These are phyloP conservation scores for Tricholomella constricta DNA, from an alignment of 768 basidiomycete genomes.

Conservation along the genomic window DNA sequence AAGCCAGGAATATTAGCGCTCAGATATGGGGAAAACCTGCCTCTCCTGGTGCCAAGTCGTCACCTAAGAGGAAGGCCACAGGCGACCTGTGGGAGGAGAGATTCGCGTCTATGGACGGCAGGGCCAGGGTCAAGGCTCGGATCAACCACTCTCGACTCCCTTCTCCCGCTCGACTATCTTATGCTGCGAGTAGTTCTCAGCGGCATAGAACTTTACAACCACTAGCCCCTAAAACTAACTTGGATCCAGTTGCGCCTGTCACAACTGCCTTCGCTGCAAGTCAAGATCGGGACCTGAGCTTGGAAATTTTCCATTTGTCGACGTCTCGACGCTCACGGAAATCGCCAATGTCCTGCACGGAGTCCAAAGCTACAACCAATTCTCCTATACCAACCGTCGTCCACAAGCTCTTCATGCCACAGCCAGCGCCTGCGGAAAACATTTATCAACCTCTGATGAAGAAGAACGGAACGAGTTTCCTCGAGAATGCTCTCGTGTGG, in stretches of 20 bases:
- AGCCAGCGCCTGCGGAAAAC: background rate
- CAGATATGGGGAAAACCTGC: constrained; percentile 37
- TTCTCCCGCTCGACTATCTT: background rate
- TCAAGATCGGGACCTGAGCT: background rate
- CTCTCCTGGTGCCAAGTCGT: constrained; percentile 39
- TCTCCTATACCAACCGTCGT: background rate
- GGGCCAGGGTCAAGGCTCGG: constrained; percentile 7
- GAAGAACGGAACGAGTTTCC: background rate
- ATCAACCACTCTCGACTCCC: background rate
- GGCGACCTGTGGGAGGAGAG: constrained; percentile 45
- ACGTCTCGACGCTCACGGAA: constrained; percentile 5
- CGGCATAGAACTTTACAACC: background rate
- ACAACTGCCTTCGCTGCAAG: background rate
- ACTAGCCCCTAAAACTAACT: constrained; percentile 3
- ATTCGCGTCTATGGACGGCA: constrained; percentile 29
- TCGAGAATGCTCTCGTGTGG: constrained; percentile 30
- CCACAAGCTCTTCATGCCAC: background rate
- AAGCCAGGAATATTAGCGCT: constrained; percentile 46
- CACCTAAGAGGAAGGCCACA: constrained; percentile 39
- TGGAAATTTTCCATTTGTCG: background rate
- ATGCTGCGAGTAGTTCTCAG: background rate
- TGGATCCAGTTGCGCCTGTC: background rate
- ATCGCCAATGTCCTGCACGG: background rate
- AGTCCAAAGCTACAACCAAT: background rate
- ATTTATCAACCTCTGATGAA: background rate